Evolutionary conservation across 306 rosid genomes (phyloP).

Genomic region (Glycine tomentella): DNA sequence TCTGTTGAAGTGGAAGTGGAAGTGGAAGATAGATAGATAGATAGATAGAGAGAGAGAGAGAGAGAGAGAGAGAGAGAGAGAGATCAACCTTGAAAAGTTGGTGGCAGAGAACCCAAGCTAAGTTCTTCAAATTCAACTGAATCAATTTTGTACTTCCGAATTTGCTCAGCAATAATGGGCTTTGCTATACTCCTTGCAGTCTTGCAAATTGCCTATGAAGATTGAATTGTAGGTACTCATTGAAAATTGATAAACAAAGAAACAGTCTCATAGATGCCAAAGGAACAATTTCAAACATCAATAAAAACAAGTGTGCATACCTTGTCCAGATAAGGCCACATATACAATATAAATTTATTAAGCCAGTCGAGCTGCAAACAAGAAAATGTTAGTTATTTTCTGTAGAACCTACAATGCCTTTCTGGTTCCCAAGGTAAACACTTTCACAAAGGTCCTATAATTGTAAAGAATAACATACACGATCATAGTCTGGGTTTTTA

Average conservation of each 20-base stretch:
- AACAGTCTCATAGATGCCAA: slow-evolving; percentile 12
- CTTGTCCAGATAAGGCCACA: slow-evolving; percentile 95
- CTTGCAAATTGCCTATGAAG: slow-evolving; percentile 84
- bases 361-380: slow-evolving; percentile 88
- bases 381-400: slow-evolving; percentile 26
- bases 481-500: slow-evolving; percentile 85
- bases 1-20: not conserved
- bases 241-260: slow-evolving; percentile 5
- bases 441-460: not conserved
- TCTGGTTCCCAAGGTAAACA: slow-evolving; percentile 11
- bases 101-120: slow-evolving; percentile 80
- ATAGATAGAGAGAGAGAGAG: no score
- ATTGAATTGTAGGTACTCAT: slow-evolving; percentile 16
- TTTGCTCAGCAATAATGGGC: slow-evolving; percentile 92
- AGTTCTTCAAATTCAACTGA: slow-evolving; percentile 85
- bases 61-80: slow-evolving; percentile 7
- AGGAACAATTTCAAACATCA: slow-evolving; percentile 3
- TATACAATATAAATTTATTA: slow-evolving; percentile 66
- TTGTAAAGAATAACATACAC: slow-evolving; percentile 62
- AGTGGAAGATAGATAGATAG: no score
- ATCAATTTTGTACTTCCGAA: slow-evolving; percentile 88
- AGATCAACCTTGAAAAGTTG: slow-evolving; percentile 78
- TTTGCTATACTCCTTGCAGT: slow-evolving; percentile 75
- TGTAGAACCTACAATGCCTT: not conserved
- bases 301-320: slow-evolving; percentile 51